Percentiles rank a stretch among this genome's conserved stretches.
Conservation (phyloP, 805 yeast species). For the Candida boidinii region DNA sequence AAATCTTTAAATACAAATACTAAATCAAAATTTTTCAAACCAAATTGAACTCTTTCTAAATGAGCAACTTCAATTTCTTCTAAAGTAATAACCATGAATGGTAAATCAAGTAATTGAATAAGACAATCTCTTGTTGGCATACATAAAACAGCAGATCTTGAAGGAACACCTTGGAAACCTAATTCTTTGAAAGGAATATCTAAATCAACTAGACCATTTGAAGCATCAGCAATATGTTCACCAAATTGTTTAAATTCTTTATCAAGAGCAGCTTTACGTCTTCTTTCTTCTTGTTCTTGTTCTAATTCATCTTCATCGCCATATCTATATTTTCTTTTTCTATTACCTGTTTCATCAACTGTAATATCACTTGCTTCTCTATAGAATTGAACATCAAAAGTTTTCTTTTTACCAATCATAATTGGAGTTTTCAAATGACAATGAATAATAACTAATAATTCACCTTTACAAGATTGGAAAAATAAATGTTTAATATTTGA, state of each 20-base stretch:
- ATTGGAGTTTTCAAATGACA: slow-evolving; percentile 88
- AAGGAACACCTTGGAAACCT: slow-evolving; percentile 97
- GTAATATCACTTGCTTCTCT: slow-evolving; percentile 95
- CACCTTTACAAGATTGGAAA: slow-evolving; percentile 95
- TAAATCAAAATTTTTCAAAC: slow-evolving; percentile 90
- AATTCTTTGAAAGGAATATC: slow-evolving; percentile 94
- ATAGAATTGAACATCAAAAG: slow-evolving; percentile 91
- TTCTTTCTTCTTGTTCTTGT: slow-evolving; percentile 96
- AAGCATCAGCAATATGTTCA: slow-evolving; percentile 83
- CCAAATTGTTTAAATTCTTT: slow-evolving; percentile 86
- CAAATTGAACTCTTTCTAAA: slow-evolving; percentile 95
- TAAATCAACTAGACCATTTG: slow-evolving; percentile 75
- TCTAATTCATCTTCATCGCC: slow-evolving; percentile 98
- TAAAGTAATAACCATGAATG: slow-evolving; percentile 84
- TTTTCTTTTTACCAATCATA: slow-evolving; percentile 92
- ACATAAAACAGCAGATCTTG: slow-evolving; percentile 86
- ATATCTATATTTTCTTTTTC: slow-evolving; percentile 76
- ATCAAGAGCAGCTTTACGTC: slow-evolving; percentile 83
- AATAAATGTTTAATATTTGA: slow-evolving; percentile 88
- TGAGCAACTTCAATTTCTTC: slow-evolving; percentile 93
- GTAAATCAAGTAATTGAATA: slow-evolving; percentile 89
- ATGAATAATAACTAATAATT: slow-evolving; percentile 85
- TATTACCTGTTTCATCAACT: slow-evolving; percentile 94
- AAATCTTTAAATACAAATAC: slow-evolving; percentile 96
- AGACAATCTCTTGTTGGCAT: slow-evolving; percentile 97